A percentile compares a stretch with the other conserved stretches of the same genome.
Conservation (phyloP, 306 rosid species). For the Cucurbita pepo region DNA sequence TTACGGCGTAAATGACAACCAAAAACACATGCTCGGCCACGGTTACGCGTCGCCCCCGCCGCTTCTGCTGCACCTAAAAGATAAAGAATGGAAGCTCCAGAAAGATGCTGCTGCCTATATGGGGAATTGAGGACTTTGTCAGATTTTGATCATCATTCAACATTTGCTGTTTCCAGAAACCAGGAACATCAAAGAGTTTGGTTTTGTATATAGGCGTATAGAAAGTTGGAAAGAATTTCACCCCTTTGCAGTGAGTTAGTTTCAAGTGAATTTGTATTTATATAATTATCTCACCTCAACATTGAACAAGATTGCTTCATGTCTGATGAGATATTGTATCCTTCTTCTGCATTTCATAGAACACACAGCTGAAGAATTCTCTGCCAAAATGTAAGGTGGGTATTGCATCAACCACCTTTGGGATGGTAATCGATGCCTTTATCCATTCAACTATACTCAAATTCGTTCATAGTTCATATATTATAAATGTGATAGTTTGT, state of each 20-base stretch:
- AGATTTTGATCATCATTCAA: background rate
- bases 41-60: conserved; percentile 36
- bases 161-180: background rate
- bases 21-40: conserved; percentile 17
- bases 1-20: conserved; percentile 28
- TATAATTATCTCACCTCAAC: background rate
- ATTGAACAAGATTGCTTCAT: background rate
- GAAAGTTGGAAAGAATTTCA: background rate
- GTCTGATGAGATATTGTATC: background rate
- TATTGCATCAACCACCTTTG: too few species aligned
- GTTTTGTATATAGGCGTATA: background rate
- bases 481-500: too few species aligned
- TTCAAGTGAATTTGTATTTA: background rate
- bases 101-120: conserved; percentile 50
- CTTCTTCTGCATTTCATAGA: background rate
- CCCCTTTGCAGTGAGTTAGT: background rate
- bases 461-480: too few species aligned
- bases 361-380: background rate
- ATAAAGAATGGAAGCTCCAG: conserved; percentile 61
- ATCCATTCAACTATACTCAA: too few species aligned
- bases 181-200: background rate
- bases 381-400: background rate
- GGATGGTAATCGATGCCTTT: background rate
- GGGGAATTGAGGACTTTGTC: conserved; percentile 28
- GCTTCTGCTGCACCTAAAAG: conserved; percentile 54